Evolutionary conservation across 768 basidiomycete genomes (phyloP).

Genomic region (Xanthoconium stramineum): DNA sequence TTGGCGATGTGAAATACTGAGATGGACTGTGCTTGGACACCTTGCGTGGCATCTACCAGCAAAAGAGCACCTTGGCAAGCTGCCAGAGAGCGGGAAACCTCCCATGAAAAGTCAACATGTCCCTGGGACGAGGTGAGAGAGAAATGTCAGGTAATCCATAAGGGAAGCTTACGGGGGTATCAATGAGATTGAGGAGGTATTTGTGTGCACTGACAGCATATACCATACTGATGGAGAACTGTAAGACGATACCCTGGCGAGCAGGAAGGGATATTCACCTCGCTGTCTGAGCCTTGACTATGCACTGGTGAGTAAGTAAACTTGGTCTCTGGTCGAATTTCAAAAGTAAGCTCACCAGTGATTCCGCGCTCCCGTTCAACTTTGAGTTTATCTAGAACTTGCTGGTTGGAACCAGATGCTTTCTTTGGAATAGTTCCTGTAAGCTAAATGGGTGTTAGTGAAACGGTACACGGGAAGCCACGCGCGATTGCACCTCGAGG

Average conservation of each 20-base stretch:
- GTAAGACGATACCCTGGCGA: neutral
- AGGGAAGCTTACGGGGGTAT: conserved; percentile 70
- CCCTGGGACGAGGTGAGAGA: conserved; percentile 46
- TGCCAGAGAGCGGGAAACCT: conserved; percentile 87
- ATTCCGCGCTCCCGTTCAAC: conserved; percentile 97
- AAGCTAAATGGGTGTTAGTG: conserved; percentile 47
- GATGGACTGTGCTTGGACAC: conserved; percentile 95
- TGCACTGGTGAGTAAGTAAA: neutral
- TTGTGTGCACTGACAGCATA: conserved; percentile 50
- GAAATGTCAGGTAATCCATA: neutral
- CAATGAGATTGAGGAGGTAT: conserved; percentile 90
- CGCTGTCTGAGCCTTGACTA: conserved; percentile 95
- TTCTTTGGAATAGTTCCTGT: conserved; percentile 82
- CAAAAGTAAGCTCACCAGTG: conserved; percentile 52
- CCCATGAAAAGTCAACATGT: conserved; percentile 98
- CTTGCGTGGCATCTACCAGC: conserved; percentile 95
- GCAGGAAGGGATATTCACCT: conserved; percentile 44
- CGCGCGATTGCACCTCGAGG: conserved; percentile 54
- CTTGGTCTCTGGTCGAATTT: neutral
- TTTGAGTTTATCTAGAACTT: conserved; percentile 90
- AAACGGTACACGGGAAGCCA: neutral
- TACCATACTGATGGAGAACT: conserved; percentile 62
- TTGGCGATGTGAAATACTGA: conserved; percentile 89
- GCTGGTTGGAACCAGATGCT: conserved; percentile 66
- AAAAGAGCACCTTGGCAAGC: conserved; percentile 89